phyloP scores from a whole-genome alignment of 1,139 yeast genomes.

The Blastobotrys persicus region DNA sequence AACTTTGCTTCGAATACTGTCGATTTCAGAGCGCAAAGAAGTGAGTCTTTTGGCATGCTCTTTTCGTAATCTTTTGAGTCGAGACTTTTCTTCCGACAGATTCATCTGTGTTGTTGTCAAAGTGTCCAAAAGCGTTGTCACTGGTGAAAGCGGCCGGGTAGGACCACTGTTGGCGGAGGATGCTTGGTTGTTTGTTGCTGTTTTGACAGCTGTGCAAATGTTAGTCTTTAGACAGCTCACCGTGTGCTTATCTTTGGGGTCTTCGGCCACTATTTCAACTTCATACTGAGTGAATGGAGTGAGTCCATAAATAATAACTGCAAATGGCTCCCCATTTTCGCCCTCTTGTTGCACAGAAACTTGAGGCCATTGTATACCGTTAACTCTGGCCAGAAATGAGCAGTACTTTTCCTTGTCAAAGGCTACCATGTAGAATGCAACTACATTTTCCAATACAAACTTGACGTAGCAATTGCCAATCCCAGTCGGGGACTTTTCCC shows the following conservation, averaged over 20 bases:
- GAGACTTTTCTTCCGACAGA: slow-evolving; percentile 36
- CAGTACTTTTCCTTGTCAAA: slow-evolving; percentile 23
- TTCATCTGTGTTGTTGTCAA: slow-evolving; percentile 36
- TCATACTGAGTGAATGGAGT: slow-evolving; percentile 37
- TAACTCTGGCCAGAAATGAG: slow-evolving; percentile 32
- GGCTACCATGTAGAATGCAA: slow-evolving; percentile 33
- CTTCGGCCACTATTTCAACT: slow-evolving; percentile 30
- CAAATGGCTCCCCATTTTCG: slow-evolving; percentile 18
- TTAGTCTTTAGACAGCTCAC: slow-evolving; percentile 21
- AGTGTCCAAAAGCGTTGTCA: slow-evolving; percentile 38
- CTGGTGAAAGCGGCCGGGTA: slow-evolving; percentile 38
- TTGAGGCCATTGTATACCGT: slow-evolving; percentile 40
- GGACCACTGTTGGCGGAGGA: slow-evolving; percentile 23
- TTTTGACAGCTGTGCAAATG: slow-evolving; percentile 25
- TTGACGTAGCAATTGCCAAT: slow-evolving; percentile 27
- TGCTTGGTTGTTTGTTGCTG: slow-evolving; percentile 10
- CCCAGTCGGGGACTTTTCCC: slow-evolving; percentile 1
- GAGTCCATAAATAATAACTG: slow-evolving; percentile 37
- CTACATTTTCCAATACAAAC: slow-evolving; percentile 34
- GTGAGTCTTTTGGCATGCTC: slow-evolving; percentile 38
- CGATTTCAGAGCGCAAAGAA: slow-evolving; percentile 36
- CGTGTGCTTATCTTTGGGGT: slow-evolving; percentile 15
- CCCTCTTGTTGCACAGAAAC: slow-evolving; percentile 28
- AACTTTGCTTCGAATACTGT: slow-evolving; percentile 31
- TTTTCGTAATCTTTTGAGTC: slow-evolving; percentile 34